These are phyloP conservation scores for Amylocystis lapponica DNA, from an alignment of 768 basidiomycete species.

Conservation along the genomic window DNA sequence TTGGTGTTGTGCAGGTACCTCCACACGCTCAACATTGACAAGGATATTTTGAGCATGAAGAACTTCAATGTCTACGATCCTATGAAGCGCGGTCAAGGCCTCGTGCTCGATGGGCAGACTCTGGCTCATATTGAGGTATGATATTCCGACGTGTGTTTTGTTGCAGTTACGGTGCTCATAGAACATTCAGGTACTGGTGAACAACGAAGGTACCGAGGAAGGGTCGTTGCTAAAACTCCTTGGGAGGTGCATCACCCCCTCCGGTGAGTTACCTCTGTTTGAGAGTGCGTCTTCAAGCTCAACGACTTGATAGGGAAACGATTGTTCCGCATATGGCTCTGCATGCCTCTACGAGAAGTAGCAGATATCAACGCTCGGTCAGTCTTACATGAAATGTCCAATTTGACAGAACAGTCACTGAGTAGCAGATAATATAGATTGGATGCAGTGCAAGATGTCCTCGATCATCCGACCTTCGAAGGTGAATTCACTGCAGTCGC, in stretches of 20 bases:
- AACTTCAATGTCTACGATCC: constrained; percentile 99
- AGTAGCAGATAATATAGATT: constrained; percentile 42
- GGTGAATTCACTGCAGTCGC: constrained; percentile 67
- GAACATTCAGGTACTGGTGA: constrained; percentile 62
- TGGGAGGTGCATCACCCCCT: constrained; percentile 83
- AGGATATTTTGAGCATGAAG: constrained; percentile 90
- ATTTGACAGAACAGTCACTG: not conserved
- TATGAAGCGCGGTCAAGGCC: constrained; percentile 79
- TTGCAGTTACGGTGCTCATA: not conserved
- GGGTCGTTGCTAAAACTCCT: constrained; percentile 84
- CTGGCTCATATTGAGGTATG: constrained; percentile 89
- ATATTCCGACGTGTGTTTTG: too few species aligned
- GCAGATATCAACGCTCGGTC: constrained; percentile 87
- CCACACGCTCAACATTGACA: constrained; percentile 90
- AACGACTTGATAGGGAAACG: constrained; percentile 75
- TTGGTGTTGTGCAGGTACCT: constrained; percentile 55
- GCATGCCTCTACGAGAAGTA: constrained; percentile 80
- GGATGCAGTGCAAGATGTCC: constrained; percentile 90
- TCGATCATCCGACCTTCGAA: constrained; percentile 74
- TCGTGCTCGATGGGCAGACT: constrained; percentile 91
- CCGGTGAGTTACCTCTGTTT: constrained; percentile 46
- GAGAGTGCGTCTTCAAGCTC: constrained; percentile 10
- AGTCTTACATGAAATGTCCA: constrained; percentile 8
- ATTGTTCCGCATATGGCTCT: constrained; percentile 95
- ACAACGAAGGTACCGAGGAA: constrained; percentile 90